Conservation (phyloP, 1,284 basidiomycete genomes). For the Apiotrichum laibachii region DNA sequence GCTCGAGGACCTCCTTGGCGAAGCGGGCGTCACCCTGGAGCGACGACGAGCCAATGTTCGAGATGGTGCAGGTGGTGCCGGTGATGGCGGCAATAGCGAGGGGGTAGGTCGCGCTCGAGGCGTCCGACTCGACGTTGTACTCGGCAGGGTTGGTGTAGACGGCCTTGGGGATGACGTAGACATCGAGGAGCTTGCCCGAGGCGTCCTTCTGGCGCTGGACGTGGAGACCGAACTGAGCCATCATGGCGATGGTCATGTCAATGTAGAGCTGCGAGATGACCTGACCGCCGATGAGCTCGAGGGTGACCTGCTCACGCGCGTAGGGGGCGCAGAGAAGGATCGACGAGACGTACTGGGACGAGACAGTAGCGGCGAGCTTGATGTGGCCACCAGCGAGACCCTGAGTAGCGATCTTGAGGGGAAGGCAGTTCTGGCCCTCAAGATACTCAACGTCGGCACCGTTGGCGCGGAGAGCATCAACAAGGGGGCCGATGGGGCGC, state of each 20-base stretch:
- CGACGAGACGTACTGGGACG: constrained; percentile 96
- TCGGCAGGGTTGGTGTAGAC: constrained; percentile 72
- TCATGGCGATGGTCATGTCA: constrained; percentile 99
- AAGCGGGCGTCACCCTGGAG: constrained; percentile 96
- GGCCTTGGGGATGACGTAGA: constrained; percentile 84
- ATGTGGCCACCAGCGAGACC: constrained; percentile 82
- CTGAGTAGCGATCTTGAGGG: constrained; percentile 78
- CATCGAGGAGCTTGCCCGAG: constrained; percentile 66
- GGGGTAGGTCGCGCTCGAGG: constrained; percentile 93
- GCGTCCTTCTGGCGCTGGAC: constrained; percentile 70
- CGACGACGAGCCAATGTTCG: constrained; percentile 84
- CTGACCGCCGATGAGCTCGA: constrained; percentile 86
- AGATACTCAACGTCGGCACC: constrained; percentile 75
- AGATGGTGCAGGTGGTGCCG: constrained; percentile 87
- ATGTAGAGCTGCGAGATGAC: constrained; percentile 99
- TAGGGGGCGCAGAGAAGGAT: constrained; percentile 96
- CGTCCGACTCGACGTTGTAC: constrained; percentile 94
- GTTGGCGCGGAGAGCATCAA: constrained; percentile 82
- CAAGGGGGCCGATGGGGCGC: constrained; percentile 88
- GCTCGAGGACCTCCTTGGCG: constrained; percentile 85
- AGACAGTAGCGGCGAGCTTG: constrained; percentile 87
- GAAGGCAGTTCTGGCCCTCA: constrained; percentile 79
- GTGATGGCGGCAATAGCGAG: constrained; percentile 95
- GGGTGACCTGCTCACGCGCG: constrained; percentile 72
- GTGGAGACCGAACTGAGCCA: constrained; percentile 85